These are phyloP conservation scores for Trichoderma sp. DNA, from an alignment of 2,329 filamentous ascomycete genomes.

Conservation along the genomic window DNA sequence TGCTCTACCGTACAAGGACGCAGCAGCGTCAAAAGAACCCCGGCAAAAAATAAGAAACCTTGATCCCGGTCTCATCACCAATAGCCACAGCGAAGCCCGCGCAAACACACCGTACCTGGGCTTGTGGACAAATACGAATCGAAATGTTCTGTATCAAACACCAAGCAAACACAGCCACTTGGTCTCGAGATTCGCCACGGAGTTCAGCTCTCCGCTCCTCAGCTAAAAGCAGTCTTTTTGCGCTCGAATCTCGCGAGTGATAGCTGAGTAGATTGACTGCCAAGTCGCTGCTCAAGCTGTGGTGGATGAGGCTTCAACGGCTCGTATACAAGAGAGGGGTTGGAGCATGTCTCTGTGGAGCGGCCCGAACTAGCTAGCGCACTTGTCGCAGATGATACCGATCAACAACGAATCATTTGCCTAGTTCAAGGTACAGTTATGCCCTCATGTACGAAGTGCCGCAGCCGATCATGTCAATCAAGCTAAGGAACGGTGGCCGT, in stretches of 20 bases:
- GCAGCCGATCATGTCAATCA: slow-evolving; percentile 12
- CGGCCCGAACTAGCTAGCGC: slow-evolving; percentile 11
- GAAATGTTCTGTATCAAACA: neutral
- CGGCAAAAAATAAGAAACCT: slow-evolving; percentile 15
- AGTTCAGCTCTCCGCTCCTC: neutral
- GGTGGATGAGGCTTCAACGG: neutral
- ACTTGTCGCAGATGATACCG: slow-evolving; percentile 8
- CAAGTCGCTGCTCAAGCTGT: neutral
- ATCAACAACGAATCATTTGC: slow-evolving; percentile 11
- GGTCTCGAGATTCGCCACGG: too few species aligned
- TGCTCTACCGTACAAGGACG: neutral
- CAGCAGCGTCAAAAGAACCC: slow-evolving; percentile 1
- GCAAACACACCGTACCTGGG: neutral
- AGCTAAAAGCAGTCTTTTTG: neutral
- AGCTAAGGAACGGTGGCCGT: slow-evolving; percentile 10
- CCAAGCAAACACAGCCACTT: neutral
- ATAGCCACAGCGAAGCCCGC: slow-evolving; percentile 3
- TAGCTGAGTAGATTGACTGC: neutral
- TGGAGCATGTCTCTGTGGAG: slow-evolving; percentile 6
- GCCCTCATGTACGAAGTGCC: slow-evolving; percentile 17
- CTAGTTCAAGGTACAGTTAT: slow-evolving; percentile 7
- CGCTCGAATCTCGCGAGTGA: neutral
- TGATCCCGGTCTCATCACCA: slow-evolving; percentile 15
- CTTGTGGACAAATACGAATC: neutral
- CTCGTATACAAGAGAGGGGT: slow-evolving; percentile 4